Evolutionary conservation across 73 alveolate species (phyloP).

Genomic region (Blepharisma japonicum): DNA sequence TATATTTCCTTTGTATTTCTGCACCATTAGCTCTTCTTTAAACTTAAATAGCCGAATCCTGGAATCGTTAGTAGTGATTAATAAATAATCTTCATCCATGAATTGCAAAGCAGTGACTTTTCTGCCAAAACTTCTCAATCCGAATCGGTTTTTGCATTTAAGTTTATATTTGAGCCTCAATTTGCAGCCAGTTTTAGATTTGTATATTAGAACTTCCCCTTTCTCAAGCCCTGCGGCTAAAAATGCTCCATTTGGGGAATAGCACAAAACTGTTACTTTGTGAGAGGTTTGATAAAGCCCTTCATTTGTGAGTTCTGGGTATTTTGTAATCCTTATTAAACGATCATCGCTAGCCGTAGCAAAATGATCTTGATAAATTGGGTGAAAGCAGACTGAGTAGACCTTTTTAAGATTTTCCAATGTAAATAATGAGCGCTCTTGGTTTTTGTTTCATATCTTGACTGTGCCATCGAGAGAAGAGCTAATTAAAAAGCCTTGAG

Average conservation of each 20-base stretch:
- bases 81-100: conserved; percentile 56
- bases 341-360: too few species aligned
- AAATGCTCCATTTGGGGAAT: conserved; percentile 62
- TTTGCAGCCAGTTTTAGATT: conserved; percentile 22
- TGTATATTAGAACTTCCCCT: conserved; percentile 74
- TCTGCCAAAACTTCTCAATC: conserved; percentile 76
- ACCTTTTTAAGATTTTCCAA: too few species aligned
- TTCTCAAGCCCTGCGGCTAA: conserved; percentile 71
- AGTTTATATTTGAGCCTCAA: conserved; percentile 33
- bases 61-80: conserved; percentile 81
- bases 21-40: conserved; percentile 52
- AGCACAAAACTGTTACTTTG: conserved; percentile 62
- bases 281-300: conserved; percentile 45
- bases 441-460: too few species aligned
- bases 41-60: conserved; percentile 68
- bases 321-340: too few species aligned
- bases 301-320: too few species aligned
- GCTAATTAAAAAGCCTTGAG: too few species aligned
- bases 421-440: too few species aligned
- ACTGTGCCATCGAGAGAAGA: too few species aligned
- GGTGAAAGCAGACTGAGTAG: too few species aligned
- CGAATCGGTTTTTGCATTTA: conserved; percentile 66
- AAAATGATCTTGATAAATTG: too few species aligned
- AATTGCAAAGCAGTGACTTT: conserved; percentile 77
- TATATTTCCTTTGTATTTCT: conserved; percentile 77